A percentile compares a stretch with the other conserved stretches of the same genome.
phyloP scores from a whole-genome alignment of 208 protist species.

The Porcisia deanei region DNA sequence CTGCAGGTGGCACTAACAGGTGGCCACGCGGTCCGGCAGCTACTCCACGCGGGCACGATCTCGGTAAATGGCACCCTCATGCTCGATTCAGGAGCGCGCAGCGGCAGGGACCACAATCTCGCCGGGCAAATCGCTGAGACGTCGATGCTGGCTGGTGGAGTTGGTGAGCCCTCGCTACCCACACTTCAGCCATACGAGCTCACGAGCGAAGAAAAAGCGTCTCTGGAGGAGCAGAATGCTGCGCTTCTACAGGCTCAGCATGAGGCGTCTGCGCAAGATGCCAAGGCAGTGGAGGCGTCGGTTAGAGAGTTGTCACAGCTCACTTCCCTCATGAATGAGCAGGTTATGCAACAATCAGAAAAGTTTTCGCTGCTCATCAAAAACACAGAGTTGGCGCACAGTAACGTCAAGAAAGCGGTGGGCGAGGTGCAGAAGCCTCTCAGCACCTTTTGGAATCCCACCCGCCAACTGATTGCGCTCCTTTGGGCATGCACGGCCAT shows the following conservation, averaged over 20 bases:
- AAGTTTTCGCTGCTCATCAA: constrained; percentile 74
- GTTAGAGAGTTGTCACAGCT: constrained; percentile 88
- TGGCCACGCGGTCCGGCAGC: constrained; percentile 23
- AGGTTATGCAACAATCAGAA: constrained; percentile 83
- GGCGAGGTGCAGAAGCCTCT: constrained; percentile 61
- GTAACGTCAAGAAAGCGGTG: constrained; percentile 63
- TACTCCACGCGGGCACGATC: constrained; percentile 18
- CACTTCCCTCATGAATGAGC: constrained; percentile 83
- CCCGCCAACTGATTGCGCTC: constrained; percentile 73
- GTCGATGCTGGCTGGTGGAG: neutral
- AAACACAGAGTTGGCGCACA: constrained; percentile 70
- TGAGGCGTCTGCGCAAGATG: constrained; percentile 62
- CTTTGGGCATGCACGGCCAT: constrained; percentile 69
- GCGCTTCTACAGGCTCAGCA: constrained; percentile 55
- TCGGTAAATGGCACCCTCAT: constrained; percentile 10
- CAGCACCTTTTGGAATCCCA: constrained; percentile 68
- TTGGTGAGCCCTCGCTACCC: neutral
- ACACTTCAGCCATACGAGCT: constrained; percentile 19
- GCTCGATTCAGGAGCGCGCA: neutral
- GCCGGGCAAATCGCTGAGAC: neutral
- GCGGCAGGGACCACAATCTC: neutral
- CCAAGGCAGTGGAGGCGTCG: constrained; percentile 66
- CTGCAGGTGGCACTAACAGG: constrained; percentile 37
- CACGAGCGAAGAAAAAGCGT: constrained; percentile 45
- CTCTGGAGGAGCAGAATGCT: constrained; percentile 43